Evolutionary conservation across 2,329 filamentous ascomycete genomes (phyloP), one percentile per base, ranked within the genome.

Genomic region (Phoma herbarum): DNA sequence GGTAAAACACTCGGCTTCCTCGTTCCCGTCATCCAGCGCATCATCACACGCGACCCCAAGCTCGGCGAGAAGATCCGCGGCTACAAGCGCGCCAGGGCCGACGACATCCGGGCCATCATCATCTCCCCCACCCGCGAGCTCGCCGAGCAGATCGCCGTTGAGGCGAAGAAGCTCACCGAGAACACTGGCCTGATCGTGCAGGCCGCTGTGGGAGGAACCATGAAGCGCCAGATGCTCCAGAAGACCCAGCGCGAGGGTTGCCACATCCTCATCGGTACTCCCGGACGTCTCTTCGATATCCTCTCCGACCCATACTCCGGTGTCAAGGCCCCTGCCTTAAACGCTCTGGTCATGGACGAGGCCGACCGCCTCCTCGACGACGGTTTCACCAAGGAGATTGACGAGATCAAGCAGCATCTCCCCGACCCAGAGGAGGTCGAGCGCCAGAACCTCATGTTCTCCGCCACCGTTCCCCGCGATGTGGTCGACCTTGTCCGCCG

Each of bases 1-100:
- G 95, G 95, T 75, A 99, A 99, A 81, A 99, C 95, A 0, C 81
- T 98, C 57, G 95, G 92, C 33, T 99, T 98, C 82, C 84, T 99
- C 23, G 80, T 98, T 7, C 95, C 95, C 49, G 82, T 93, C 8
- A 80, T 98, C 51, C 92, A 97, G 75, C 88, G 88, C 59, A 90
- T 97, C 72, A 81, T 96, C 60, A 76, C 79, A 20, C 79, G 83
- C 59, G 86, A 92, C 63, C 86, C 88, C 1, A 77, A 80, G 0
- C 83, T 96, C 31, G 86, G 84, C 51, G 75, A 80, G 35, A 81
- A 74, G 60, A 64, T 67, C 57, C 67, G 72, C 73, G 54, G 73
- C 20, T 70, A 72, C 61, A 75, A 74, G 63, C 66, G 89, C 35
- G 76, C 75, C 25, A 69, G 67, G 14, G 72, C 81, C 23, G 74